Conservation (phyloP, 768 basidiomycete genomes). For the Pulveroboletus sp. region DNA sequence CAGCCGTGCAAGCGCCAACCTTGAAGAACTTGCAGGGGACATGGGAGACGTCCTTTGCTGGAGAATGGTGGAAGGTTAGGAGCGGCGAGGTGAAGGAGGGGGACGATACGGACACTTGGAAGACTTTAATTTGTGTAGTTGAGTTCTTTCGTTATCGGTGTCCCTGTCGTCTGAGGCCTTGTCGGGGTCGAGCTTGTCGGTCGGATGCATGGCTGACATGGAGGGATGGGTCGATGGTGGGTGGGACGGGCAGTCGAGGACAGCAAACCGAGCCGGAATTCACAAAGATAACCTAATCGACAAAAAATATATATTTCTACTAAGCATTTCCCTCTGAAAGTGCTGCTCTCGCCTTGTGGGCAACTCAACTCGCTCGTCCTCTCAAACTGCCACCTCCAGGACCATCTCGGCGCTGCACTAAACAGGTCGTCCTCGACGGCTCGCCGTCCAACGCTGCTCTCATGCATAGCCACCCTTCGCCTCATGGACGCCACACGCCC, state of each 20-base stretch:
- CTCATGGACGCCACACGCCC: not conserved
- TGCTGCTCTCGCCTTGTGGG: not conserved
- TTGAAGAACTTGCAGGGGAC: slow-evolving; percentile 98
- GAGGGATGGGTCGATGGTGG: not conserved
- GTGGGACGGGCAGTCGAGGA: not conserved
- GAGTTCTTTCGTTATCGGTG: slow-evolving; percentile 17
- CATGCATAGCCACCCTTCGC: not conserved
- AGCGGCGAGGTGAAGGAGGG: not conserved
- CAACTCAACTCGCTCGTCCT: no score
- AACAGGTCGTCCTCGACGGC: not conserved
- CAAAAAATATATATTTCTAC: no score
- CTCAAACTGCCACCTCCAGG: not conserved
- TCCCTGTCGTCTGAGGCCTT: slow-evolving; percentile 19
- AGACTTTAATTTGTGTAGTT: slow-evolving; percentile 21
- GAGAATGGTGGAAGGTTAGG: not conserved
- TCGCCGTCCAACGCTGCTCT: not conserved
- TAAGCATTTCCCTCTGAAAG: not conserved
- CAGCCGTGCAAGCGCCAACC: slow-evolving; percentile 90
- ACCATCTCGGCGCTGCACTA: not conserved
- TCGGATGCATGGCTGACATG: slow-evolving; percentile 11
- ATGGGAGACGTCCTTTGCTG: slow-evolving; percentile 87
- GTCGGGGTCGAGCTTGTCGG: slow-evolving; percentile 21
- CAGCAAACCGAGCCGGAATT: not conserved
- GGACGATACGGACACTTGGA: slow-evolving; percentile 30
- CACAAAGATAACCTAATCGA: slow-evolving; percentile 2